Base-by-base conservation (phyloP, 2,329 filamentous ascomycete genomes). In the Aspergillus neoniger region DNA sequence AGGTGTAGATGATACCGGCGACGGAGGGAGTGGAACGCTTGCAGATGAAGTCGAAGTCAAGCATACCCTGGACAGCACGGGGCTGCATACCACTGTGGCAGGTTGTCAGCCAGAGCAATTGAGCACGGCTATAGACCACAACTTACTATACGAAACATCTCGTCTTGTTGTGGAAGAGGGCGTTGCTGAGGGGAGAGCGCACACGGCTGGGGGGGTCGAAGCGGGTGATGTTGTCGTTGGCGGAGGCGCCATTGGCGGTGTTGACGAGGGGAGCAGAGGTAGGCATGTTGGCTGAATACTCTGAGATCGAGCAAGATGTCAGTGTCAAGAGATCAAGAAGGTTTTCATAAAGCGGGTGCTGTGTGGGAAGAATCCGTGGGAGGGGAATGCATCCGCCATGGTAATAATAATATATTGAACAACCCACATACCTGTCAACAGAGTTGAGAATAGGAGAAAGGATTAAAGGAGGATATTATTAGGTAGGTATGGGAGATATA, bases 21-120 rank as follows among this genome's bases (percentile, higher is more conserved):
- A 99, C 95, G 61, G 95, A 99, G 67, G 95, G 95, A 63, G 91
- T 96, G 77, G 88, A 86, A 75, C 95, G 91, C 88, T 98, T 98
- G 92, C 95, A 99, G 83, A 99, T 99, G 87, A 98, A 99, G 86
- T 99, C 95, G 80, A 99, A 99, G 82, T 99, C 95, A 78, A 99
- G 91, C 90, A 93, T 93, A 78, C 90, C 90, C 83, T 93, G 91
- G 69, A 93, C 91, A 71, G 91, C 91, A 80, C 93, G 89, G 76
- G 95, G 94, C 84, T 99, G 95, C 77, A 99, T 91, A 80, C 95
- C 95, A 83, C 86, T 88, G 72, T 54, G 17, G 50, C 39, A 36
- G 14, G 9, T 28, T 9, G 63, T 72, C 60, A 69, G 62, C 44
- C 5, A 39, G 9, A 21, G 44, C 44, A 17, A 57, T 50, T 41